Percentiles rank a stretch among this genome's conserved stretches.
phyloP scores from a whole-genome alignment of 2,329 filamentous ascomycete genomes.

The Botrytis deweyae region DNA sequence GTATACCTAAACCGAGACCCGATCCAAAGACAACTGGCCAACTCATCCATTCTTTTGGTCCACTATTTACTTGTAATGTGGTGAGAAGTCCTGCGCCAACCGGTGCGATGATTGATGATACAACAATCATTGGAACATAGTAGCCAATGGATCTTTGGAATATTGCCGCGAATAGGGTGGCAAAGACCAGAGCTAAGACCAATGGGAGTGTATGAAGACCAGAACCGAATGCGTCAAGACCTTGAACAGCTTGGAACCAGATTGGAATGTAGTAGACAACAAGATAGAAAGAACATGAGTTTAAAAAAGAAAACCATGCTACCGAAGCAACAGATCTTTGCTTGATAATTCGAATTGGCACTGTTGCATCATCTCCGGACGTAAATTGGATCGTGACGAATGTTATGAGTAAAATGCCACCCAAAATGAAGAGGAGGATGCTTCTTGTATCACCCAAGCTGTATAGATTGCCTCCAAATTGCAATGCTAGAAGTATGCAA shows the following conservation, averaged over 20 bases:
- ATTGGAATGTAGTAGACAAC: slow-evolving; percentile 51
- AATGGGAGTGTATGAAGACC: slow-evolving; percentile 41
- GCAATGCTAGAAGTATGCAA: slow-evolving; percentile 39
- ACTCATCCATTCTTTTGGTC: slow-evolving; percentile 41
- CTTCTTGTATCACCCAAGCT: slow-evolving; percentile 40
- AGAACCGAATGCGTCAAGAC: slow-evolving; percentile 42
- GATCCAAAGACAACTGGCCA: slow-evolving; percentile 36
- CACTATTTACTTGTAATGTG: slow-evolving; percentile 40
- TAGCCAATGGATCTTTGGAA: slow-evolving; percentile 37
- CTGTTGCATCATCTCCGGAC: slow-evolving; percentile 41
- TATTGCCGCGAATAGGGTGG: slow-evolving; percentile 37
- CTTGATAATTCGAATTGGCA: slow-evolving; percentile 43
- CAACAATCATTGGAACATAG: slow-evolving; percentile 33
- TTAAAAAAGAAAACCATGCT: slow-evolving; percentile 38
- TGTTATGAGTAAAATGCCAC: slow-evolving; percentile 34
- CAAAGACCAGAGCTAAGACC: slow-evolving; percentile 39
- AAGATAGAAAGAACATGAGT: slow-evolving; percentile 41
- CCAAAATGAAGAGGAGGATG: slow-evolving; percentile 41
- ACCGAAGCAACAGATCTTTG: slow-evolving; percentile 41
- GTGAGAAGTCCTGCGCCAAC: slow-evolving; percentile 46
- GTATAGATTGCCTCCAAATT: slow-evolving; percentile 40
- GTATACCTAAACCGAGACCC: slow-evolving; percentile 38
- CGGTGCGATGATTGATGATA: slow-evolving; percentile 35
- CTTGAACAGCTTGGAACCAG: slow-evolving; percentile 49
- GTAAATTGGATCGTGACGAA: slow-evolving; percentile 41